Base-by-base conservation (phyloP, 2,329 filamentous ascomycete species). In the Pezicula carpinea region DNA sequence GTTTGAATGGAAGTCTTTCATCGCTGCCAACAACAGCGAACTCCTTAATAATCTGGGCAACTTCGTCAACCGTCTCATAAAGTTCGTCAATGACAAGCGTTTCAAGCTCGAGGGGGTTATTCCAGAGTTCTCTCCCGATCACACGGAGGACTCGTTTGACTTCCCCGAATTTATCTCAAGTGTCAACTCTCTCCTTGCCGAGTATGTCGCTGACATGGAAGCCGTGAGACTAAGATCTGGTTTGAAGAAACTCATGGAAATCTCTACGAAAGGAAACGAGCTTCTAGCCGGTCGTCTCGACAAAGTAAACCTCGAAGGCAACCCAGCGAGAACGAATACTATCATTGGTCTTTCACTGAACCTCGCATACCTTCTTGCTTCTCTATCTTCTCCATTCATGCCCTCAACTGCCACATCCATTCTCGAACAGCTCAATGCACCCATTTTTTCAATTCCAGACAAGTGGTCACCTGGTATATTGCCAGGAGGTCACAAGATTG, bases 1-100 rank as follows among this genome's bases (percentile, higher is more conserved):
- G 62, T 96, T 96, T 65, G 86, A 92, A 64, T 96, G 90, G 90
- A 80, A 79, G 48, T 78, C 84, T 39, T 95, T 96, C 68, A 85
- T 93, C 52, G 77, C 82, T 31, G 76, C 80, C 57, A 96, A 96
- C 75, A 96, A 96, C 73, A 90, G 86, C 61, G 88, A 93, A 63
- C 77, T 96, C n/a, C 73, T 87, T 23, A 76, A 83, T 54, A 87
- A 87, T 56, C 74, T 85, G 48, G 82, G 76, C 15, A 89, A 90
- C 66, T 80, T 89, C 58, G 82, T 86, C 63, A 85, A 87, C 67
- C 77, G 85, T 46, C 74, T 87, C 22, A 73, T 89, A 68, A 89
- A 89, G 69, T 86, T 89, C 63, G 77, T 85, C 66, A 82, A 89
- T 67, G 76, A 85, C 59, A 90, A 89, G 66, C 38, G 38, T n/a